Evolutionary conservation across 2,329 filamentous ascomycete genomes (phyloP).

Genomic region (Juglanconis sp.): DNA sequence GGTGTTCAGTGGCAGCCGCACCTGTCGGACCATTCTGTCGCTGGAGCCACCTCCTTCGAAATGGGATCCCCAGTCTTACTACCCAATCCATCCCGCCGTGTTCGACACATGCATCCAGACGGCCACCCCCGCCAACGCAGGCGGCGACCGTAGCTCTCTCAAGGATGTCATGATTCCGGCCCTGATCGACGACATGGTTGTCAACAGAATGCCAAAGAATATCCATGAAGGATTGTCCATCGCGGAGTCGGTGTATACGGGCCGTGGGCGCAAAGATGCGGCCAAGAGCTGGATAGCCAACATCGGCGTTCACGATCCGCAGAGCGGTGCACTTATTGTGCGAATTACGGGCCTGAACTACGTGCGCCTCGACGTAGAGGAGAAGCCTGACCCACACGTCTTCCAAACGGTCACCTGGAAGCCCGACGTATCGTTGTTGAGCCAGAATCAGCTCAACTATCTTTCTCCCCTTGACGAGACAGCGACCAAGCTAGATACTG

Average conservation of each 20-base stretch:
- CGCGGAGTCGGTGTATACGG: slow-evolving; percentile 19
- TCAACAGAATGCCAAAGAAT: slow-evolving; percentile 8
- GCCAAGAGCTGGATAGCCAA: slow-evolving; percentile 23
- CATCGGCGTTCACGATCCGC: no score
- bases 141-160: slow-evolving; percentile 16
- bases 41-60: slow-evolving; percentile 20
- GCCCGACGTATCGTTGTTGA: slow-evolving; percentile 23
- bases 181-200: slow-evolving; percentile 11
- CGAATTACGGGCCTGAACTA: no score
- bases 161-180: slow-evolving; percentile 17
- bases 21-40: slow-evolving; percentile 13
- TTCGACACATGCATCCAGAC: slow-evolving; percentile 25
- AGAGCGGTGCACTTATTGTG: no score
- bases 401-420: slow-evolving; percentile 22
- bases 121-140: slow-evolving; percentile 1
- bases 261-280: slow-evolving; percentile 14
- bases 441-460: background rate
- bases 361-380: no score
- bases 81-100: slow-evolving; percentile 24
- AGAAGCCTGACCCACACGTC: slow-evolving; percentile 23
- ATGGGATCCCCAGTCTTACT: slow-evolving; percentile 23
- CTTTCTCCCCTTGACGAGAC: background rate
- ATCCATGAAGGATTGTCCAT: slow-evolving; percentile 13
- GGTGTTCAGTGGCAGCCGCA: slow-evolving; percentile 19
- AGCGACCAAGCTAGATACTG: background rate